Conservation (phyloP, 2,329 filamentous ascomycete species). For the Annulohypoxylon truncatum region DNA sequence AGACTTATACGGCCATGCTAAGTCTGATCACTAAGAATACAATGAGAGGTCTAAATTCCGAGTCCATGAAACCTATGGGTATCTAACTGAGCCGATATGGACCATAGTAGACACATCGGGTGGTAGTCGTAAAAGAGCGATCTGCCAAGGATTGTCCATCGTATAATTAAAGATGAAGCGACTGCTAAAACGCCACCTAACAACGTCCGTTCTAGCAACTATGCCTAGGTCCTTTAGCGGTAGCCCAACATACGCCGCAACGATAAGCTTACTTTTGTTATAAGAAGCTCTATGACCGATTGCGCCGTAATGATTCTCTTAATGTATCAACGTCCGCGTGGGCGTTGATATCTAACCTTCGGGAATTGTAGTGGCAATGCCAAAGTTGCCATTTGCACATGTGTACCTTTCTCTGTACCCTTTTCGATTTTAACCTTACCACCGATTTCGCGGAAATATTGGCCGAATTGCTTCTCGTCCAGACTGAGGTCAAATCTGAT, state of each 20-base stretch:
- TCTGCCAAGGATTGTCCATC: not conserved
- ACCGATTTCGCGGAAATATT: conserved; percentile 82
- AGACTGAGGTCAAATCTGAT: conserved; percentile 78
- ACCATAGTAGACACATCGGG: not conserved
- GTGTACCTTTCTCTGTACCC: conserved; percentile 70
- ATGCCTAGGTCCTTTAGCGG: not conserved
- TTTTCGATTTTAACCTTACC: conserved; percentile 72
- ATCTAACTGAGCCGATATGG: not conserved
- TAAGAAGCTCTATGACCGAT: not conserved
- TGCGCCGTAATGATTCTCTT: not conserved
- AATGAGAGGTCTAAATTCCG: not conserved
- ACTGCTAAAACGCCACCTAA: not conserved
- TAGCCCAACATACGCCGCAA: not conserved
- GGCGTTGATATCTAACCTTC: conserved; percentile 59
- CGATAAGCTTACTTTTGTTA: not conserved
- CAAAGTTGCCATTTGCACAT: conserved; percentile 72
- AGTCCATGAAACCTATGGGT: conserved; percentile 1
- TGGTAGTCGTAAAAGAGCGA: not conserved
- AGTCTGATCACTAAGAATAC: not conserved
- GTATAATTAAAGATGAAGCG: not conserved
- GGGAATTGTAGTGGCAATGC: conserved; percentile 86
- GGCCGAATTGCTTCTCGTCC: conserved; percentile 75
- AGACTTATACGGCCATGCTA: not conserved
- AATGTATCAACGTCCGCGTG: conserved; percentile 39
- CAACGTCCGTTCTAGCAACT: not conserved